Base-by-base conservation (phyloP, 169 alveolate species). In the Babesia divergens region DNA sequence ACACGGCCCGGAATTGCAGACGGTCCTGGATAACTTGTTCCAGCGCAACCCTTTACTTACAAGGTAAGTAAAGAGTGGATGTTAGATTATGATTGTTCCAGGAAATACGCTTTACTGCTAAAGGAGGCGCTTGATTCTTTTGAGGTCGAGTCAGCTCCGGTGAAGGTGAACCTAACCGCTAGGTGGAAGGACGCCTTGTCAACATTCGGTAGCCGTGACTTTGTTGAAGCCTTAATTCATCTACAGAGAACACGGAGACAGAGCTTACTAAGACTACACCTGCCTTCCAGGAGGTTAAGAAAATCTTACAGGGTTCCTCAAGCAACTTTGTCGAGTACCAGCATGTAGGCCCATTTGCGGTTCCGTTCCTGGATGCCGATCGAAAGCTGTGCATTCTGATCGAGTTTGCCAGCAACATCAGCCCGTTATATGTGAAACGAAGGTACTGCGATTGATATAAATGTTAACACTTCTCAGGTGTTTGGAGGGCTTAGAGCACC, bases 91-190 rank as follows among this genome's bases (percentile, higher is more conserved):
- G 40, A 29, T 4, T 5, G 2, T 0, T n/a, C n/a, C 44, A 65
- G 86, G 60, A 65, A 53, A 37, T 60, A 65, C 26, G 86, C 82
- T 11, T 29, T 77, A 42, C 34, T 67, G 53, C 46, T 71, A 55
- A 80, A 80, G 64, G 88, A 80, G 70, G 71, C 84, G n/a, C 40
- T 80, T 11, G 88, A 80, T 44, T 11, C 83, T 20, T 28, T 77
- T 26, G 66, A 20, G 14, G 67, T 59, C 16, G 86, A 77, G 34
- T 49, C 81, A 9, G 71, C 52, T 5, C 52, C 64, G 7, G 56
- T 52, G 55, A 20, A 62, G 26, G 20, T 46, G 40, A 38, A 32
- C 44, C 18, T 68, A 31, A 34, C 50, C 8, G 37, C 67, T 26
- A 28, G 55, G 38, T 77, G 80, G 86, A 31, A 37, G n/a, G 82